These are phyloP conservation scores for Aegilops longissima DNA, from an alignment of 176 grass and related monocot species.

Conservation along the genomic window DNA sequence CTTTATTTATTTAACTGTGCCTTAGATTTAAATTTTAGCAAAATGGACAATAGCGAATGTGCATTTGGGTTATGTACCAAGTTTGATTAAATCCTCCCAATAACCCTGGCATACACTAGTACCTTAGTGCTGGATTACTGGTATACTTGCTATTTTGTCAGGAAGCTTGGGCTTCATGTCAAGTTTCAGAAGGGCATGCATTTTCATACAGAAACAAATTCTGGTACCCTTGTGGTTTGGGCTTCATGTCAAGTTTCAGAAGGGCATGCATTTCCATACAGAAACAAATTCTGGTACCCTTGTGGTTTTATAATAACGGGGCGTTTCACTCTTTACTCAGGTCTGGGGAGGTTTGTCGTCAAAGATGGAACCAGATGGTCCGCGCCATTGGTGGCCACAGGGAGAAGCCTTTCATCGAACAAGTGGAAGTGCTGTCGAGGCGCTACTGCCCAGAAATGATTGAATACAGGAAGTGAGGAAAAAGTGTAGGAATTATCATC, in stretches of 20 bases:
- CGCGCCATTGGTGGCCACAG: slow-evolving; percentile 48
- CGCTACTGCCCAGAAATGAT: slow-evolving; percentile 72
- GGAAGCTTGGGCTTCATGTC: background rate
- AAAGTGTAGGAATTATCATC: background rate
- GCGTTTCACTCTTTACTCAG: slow-evolving; percentile 28
- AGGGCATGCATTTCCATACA: background rate
- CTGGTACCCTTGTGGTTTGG: background rate
- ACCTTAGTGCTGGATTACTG: background rate
- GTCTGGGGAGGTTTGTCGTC: slow-evolving; percentile 60
- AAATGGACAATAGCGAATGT: background rate
- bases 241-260: background rate
- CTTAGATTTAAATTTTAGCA: background rate
- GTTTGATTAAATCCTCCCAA: background rate
- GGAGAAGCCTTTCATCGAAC: slow-evolving; percentile 73
- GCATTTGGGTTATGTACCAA: background rate
- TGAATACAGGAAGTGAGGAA: slow-evolving; percentile 48
- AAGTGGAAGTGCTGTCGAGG: slow-evolving; percentile 56
- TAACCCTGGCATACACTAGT: background rate
- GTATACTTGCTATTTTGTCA: background rate
- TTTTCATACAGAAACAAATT: background rate
- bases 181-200: background rate
- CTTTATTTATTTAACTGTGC: background rate
- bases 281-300: background rate
- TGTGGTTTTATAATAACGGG: background rate
- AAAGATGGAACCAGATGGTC: slow-evolving; percentile 75